These are phyloP conservation scores for Malania oleifera DNA, from an alignment of 164 flowering plant species.

Conservation along the genomic window DNA sequence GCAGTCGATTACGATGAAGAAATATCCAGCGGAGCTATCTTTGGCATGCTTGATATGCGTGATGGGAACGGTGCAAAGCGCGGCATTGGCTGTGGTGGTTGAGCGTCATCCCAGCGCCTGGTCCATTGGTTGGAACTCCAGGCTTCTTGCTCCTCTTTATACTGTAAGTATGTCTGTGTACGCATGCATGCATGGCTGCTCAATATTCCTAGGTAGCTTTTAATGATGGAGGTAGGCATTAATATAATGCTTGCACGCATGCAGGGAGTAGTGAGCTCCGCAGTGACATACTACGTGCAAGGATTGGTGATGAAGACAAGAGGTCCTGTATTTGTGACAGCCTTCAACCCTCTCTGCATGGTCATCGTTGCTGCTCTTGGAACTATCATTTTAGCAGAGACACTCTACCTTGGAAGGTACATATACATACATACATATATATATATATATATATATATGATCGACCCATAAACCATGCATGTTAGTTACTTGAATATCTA, in stretches of 20 bases:
- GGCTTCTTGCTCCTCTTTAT: constrained; percentile 45
- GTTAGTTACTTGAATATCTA: too few species aligned
- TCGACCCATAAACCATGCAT: too few species aligned
- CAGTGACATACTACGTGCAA: constrained; percentile 54
- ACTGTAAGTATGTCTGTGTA: constrained; percentile 21
- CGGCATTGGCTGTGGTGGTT: constrained; percentile 31
- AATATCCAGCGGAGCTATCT: constrained; percentile 48
- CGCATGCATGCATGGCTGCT: too few species aligned
- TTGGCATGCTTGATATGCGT: constrained; percentile 46
- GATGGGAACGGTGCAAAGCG: constrained; percentile 31
- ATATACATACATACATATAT: neutral
- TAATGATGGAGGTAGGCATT: neutral
- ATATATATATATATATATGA: too few species aligned
- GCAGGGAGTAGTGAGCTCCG: constrained; percentile 54
- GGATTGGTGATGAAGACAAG: constrained; percentile 44
- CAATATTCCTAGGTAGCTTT: too few species aligned
- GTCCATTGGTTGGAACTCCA: constrained; percentile 43
- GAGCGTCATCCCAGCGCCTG: constrained; percentile 36
- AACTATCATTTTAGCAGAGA: constrained; percentile 34
- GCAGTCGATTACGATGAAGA: constrained; percentile 43
- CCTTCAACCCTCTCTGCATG: constrained; percentile 58
- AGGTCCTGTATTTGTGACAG: constrained; percentile 56
- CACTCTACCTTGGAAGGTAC: constrained; percentile 50
- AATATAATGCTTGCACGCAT: neutral
- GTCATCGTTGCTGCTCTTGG: constrained; percentile 38